Conservation (phyloP, 2,329 filamentous ascomycete species). For the Macrophomina tecta region DNA sequence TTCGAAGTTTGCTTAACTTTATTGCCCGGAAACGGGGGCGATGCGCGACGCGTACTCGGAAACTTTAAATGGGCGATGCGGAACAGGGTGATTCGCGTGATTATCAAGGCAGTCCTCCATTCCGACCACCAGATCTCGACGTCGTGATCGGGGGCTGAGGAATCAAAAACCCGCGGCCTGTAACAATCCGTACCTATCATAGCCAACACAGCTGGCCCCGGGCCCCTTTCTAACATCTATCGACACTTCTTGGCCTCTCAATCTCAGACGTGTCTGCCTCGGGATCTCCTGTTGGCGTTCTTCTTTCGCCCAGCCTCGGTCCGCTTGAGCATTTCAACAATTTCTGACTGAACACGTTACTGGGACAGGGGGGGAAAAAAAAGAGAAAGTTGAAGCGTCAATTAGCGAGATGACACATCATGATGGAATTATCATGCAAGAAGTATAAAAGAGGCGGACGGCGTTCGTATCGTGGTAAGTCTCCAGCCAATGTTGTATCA, state of each 20-base stretch:
- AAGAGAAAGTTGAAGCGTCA: not conserved
- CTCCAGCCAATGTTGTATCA: not conserved
- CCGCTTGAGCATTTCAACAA: not conserved
- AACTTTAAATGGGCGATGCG: not conserved
- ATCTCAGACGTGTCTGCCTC: not conserved
- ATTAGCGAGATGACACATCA: not conserved
- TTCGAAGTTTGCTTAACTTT: not conserved
- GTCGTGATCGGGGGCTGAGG: not conserved
- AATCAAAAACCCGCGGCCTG: not conserved
- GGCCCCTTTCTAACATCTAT: not conserved
- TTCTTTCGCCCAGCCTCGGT: not conserved
- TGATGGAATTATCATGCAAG: not conserved
- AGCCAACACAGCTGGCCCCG: not conserved
- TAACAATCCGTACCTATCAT: slow-evolving; percentile 3
- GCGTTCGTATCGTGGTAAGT: not conserved
- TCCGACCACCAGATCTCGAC: not conserved
- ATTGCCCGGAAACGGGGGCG: not conserved
- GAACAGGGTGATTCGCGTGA: not conserved
- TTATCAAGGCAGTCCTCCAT: not conserved
- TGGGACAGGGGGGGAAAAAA: not conserved
- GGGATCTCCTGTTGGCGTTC: not conserved
- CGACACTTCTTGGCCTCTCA: not conserved
- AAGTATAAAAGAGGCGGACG: not conserved
- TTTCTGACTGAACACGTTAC: not conserved
- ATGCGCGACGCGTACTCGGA: slow-evolving; percentile 1